Percentiles rank a stretch among this genome's conserved stretches.
Conservation (phyloP, 768 basidiomycete species). For the Agrocybe chaxingu region DNA sequence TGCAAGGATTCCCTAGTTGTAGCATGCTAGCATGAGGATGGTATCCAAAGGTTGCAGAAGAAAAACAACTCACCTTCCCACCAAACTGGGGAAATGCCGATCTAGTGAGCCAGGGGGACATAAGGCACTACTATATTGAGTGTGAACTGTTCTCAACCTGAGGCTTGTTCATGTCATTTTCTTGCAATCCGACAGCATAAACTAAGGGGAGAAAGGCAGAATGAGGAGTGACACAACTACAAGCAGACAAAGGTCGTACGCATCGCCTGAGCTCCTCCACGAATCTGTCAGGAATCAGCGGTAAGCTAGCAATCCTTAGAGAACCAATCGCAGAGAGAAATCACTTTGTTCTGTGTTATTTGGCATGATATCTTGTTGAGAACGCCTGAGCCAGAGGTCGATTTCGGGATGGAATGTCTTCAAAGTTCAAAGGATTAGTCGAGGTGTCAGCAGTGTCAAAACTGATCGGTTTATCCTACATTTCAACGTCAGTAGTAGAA, state of each 20-base stretch:
- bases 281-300: slow-evolving; percentile 25
- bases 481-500: slow-evolving; percentile 51
- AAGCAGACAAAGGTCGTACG: slow-evolving; percentile 31
- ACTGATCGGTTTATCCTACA: slow-evolving; percentile 30
- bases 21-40: slow-evolving; percentile 4
- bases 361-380: slow-evolving; percentile 76
- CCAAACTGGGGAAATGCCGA: slow-evolving; percentile 88
- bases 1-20: slow-evolving; percentile 76
- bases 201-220: slow-evolving; percentile 36
- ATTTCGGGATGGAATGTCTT: slow-evolving; percentile 28
- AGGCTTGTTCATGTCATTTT: slow-evolving; percentile 81
- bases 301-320: neutral
- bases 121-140: neutral
- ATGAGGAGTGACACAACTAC: slow-evolving; percentile 20
- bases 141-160: slow-evolving; percentile 44
- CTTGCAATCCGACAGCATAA: slow-evolving; percentile 73
- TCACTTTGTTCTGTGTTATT: slow-evolving; percentile 75
- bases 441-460: neutral
- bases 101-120: slow-evolving; percentile 36
- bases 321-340: neutral
- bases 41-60: neutral
- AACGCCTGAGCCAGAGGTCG: slow-evolving; percentile 23
- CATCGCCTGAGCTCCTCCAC: slow-evolving; percentile 85
- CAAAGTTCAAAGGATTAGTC: slow-evolving; percentile 13
- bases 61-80: slow-evolving; percentile 69